Base-by-base conservation (phyloP, 2,329 filamentous ascomycete species). In the Elsinoe batatas region DNA sequence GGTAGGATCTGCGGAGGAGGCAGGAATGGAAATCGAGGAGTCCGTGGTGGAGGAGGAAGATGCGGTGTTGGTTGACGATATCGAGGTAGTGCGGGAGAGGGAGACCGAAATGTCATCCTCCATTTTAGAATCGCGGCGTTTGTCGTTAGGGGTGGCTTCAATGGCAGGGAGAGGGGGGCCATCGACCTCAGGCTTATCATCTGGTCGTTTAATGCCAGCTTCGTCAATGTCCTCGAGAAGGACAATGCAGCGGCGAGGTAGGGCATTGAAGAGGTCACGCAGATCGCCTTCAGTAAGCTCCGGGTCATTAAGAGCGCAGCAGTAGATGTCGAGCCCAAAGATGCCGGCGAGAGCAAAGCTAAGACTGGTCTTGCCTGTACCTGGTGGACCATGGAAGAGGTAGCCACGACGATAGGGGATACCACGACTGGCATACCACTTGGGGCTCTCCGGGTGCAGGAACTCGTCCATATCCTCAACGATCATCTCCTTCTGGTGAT, bases 391-490 rank as follows among this genome's bases (percentile, higher is more conserved):
- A 60, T 91, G 76, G 13, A 95, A 81, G 0, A 95, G 78, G 64
- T 93, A 95, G 0, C 89, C 90, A 3, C 89, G 79, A 12, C 89
- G 80, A 67, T 94, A 94, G 0, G 90, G 89, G 30, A 95, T 91
- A 0, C 89, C 89, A 5, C 88, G 79, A 61, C 88, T 85, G 0
- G 84, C 78, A 66, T 95, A 95, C 88, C 88, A 95, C n/a, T 82
- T 76, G 1, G 82, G 79, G 0, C 82, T 87, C 0, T 76, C 72
- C 0, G 87, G 85, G 54, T 88, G 81, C 0, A 93, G 74, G 60
- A 88, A 91, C 62, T 90, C 86, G 61, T 87, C 87, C 63, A 91
- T 84, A 62, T 93, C 88, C 22, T 73, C 72, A 8, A 91, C 70
- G 3, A 91, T 75, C 32, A 76, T 74, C 1, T 77, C 72, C 68